Conservation (phyloP, 2,329 filamentous ascomycete genomes). For the Plectosphaerella plurivora region DNA sequence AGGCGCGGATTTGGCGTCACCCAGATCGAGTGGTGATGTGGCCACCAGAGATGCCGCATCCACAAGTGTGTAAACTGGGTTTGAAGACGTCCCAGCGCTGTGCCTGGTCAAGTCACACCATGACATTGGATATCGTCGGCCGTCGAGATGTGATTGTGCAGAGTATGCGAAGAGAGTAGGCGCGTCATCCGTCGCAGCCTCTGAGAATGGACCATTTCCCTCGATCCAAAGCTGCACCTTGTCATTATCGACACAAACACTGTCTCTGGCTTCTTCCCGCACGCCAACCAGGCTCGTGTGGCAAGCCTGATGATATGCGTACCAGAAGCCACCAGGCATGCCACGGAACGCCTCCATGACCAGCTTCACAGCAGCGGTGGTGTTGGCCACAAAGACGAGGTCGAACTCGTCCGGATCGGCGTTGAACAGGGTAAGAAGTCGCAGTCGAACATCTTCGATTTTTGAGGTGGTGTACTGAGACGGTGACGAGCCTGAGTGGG, state of each 20-base stretch:
- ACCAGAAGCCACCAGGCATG: constrained; percentile 67
- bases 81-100: not conserved
- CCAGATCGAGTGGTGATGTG: constrained; percentile 71
- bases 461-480: constrained; percentile 72
- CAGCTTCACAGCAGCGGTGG: constrained; percentile 85
- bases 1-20: constrained; percentile 55
- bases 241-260: constrained; percentile 61
- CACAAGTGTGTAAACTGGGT: constrained; percentile 5
- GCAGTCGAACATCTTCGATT: constrained; percentile 71
- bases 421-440: constrained; percentile 71
- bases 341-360: constrained; percentile 74
- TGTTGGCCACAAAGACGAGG: constrained; percentile 86
- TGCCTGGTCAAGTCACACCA: constrained; percentile 55
- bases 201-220: constrained; percentile 24
- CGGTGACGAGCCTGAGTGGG: constrained; percentile 79
- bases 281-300: constrained; percentile 87
- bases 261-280: constrained; percentile 63
- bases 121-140: constrained; percentile 29
- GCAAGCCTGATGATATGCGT: constrained; percentile 76
- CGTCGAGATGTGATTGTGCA: constrained; percentile 13
- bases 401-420: constrained; percentile 81
- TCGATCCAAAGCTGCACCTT: constrained; percentile 64
- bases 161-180: constrained; percentile 25
- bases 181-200: constrained; percentile 13
- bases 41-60: constrained; percentile 77